Conservation (phyloP, 2,329 filamentous ascomycete genomes). For the Cadophora gregata region DNA sequence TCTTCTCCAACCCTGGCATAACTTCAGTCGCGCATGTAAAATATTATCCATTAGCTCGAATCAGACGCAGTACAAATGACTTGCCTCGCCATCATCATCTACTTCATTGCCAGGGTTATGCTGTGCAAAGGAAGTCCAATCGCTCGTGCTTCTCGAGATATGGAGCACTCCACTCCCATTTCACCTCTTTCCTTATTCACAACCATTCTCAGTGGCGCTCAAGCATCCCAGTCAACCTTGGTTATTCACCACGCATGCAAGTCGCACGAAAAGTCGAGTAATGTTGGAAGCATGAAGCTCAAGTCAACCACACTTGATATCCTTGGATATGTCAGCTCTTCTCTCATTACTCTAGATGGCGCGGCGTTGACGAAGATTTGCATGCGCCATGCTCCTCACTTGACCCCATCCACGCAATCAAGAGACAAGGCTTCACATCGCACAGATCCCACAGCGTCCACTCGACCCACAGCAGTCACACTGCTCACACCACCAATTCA, state of each 20-base stretch:
- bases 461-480: constrained; percentile 2
- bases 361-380: neutral
- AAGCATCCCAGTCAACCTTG: neutral
- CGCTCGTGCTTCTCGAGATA: neutral
- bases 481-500: neutral
- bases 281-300: neutral
- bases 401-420: neutral
- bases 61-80: neutral
- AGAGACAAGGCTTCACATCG: neutral
- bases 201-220: neutral
- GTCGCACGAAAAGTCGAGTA: neutral
- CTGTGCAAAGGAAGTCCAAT: neutral
- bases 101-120: neutral
- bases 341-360: neutral
- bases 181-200: neutral
- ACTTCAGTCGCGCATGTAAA: neutral
- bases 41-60: neutral
- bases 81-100: neutral
- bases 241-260: neutral
- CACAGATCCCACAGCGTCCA: neutral
- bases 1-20: neutral
- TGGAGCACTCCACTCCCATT: neutral
- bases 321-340: neutral
- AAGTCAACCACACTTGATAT: neutral
- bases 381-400: neutral